Percentiles rank a stretch among this genome's conserved stretches.
phyloP scores from a whole-genome alignment of 768 basidiomycete genomes.

The Hericium erinaceus region DNA sequence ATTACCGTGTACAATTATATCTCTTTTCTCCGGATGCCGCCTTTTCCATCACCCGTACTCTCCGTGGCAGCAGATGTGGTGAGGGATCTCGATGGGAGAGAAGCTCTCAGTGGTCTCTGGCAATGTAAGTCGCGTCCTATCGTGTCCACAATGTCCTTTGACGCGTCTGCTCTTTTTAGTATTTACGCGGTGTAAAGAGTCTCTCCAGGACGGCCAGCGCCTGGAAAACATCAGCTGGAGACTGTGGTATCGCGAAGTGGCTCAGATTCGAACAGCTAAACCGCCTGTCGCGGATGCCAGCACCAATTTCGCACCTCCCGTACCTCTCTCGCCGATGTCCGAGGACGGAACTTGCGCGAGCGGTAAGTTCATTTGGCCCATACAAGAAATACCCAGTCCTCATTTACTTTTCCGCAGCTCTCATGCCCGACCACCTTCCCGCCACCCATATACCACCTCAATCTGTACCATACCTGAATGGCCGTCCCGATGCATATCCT shows the following conservation, averaged over 20 bases:
- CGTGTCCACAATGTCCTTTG: not conserved
- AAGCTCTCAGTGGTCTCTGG: constrained; percentile 62
- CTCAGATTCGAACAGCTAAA: constrained; percentile 24
- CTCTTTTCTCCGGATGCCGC: constrained; percentile 32
- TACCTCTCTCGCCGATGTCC: constrained; percentile 12
- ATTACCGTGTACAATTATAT: not conserved
- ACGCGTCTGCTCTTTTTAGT: constrained; percentile 33
- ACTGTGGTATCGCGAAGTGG: constrained; percentile 65
- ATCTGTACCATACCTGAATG: not conserved
- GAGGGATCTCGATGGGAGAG: constrained; percentile 56
- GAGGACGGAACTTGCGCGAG: constrained; percentile 1
- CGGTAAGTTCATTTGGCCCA: not conserved
- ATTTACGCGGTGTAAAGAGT: constrained; percentile 76
- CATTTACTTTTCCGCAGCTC: not conserved
- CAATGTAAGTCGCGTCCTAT: constrained; percentile 36
- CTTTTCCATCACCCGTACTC: constrained; percentile 58
- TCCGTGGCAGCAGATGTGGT: constrained; percentile 58
- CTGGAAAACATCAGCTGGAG: constrained; percentile 88
- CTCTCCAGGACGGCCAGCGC: constrained; percentile 68
- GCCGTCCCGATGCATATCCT: not conserved
- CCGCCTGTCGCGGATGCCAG: constrained; percentile 23
- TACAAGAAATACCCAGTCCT: not conserved
- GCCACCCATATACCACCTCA: not conserved
- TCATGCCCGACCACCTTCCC: not conserved
- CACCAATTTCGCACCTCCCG: not conserved